Evolutionary conservation across 345 rosid genomes (phyloP), one percentile per base, ranked within the genome.

Genomic region (Salix exigua): DNA sequence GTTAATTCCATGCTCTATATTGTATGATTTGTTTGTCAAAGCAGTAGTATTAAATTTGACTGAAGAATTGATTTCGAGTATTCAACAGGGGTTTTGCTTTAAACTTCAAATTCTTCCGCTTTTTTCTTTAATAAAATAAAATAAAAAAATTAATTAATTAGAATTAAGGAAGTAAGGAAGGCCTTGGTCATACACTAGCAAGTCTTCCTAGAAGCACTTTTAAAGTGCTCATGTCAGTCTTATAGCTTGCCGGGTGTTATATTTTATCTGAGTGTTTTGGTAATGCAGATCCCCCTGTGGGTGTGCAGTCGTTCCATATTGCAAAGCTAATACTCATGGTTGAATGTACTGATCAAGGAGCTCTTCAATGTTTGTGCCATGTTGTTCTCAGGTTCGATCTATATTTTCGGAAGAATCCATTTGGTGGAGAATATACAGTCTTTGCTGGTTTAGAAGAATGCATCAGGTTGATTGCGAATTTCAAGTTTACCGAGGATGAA

Each of bases 381-480:
- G 18, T 51, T 40, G 2, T 78, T 73, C 82, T 42, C 85, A 96
- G 99, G 85, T 96, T 94, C 79, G 99, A 96, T 86, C 77, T 96
- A 44, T 96, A 87, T 87, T 94, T 94, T 75, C 97, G 98, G 77
- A 96, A 82, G 92, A 96, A 90, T 78, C 99, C 98, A 0, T 96
- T 96, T 79, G 96, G 96, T 65, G 98, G 99, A 31, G 99, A 96
- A 71, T 96, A 91, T 65, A 92, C 98, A 1, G 79, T 96, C 31
- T 96, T 92, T 87, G 98, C 99, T 63, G 98, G 99, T 58, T 87
- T 96, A 74, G 99, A 94, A 65, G 99, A 96, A 81, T 96, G 99
- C 82, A 88, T 96, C 35, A 88, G 88, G 82, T 86, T 96, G 66
- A 85, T 96, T 33, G 97, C 98, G 68, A 94, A 87, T 87, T 96